These are phyloP conservation scores for Ascosphaera apis DNA, from an alignment of 2,329 filamentous ascomycete genomes.

Conservation along the genomic window DNA sequence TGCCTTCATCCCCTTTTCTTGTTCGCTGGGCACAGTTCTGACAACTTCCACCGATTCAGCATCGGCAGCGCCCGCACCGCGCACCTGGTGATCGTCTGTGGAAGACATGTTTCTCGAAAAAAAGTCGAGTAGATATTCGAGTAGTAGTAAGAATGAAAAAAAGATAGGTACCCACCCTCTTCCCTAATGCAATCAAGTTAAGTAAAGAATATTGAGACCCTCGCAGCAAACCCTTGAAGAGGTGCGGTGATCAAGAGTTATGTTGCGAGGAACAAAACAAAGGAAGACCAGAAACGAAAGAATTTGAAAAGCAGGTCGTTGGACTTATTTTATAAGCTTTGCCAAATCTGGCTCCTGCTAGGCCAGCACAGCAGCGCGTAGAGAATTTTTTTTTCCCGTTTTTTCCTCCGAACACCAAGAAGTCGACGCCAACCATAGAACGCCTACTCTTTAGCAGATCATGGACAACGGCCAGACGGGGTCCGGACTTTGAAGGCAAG, in stretches of 20 bases:
- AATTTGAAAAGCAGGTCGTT: neutral
- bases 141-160: neutral
- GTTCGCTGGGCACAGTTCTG: neutral
- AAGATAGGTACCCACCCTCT: neutral
- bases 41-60: neutral
- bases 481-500: no score
- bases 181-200: neutral
- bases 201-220: neutral
- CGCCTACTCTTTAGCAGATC: no score
- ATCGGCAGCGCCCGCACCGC: slow-evolving; percentile 1
- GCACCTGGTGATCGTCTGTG: neutral
- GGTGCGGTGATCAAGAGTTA: neutral
- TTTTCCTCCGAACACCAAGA: no score
- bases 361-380: no score
- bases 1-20: neutral
- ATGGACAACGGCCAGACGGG: no score
- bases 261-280: neutral
- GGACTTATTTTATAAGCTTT: no score
- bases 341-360: no score
- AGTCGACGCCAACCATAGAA: no score
- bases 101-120: neutral
- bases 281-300: neutral
- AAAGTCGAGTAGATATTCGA: no score
- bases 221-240: neutral
- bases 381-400: no score